phyloP scores from a whole-genome alignment of 1,139 yeast species.

The Yamadazyma diddensiae region DNA sequence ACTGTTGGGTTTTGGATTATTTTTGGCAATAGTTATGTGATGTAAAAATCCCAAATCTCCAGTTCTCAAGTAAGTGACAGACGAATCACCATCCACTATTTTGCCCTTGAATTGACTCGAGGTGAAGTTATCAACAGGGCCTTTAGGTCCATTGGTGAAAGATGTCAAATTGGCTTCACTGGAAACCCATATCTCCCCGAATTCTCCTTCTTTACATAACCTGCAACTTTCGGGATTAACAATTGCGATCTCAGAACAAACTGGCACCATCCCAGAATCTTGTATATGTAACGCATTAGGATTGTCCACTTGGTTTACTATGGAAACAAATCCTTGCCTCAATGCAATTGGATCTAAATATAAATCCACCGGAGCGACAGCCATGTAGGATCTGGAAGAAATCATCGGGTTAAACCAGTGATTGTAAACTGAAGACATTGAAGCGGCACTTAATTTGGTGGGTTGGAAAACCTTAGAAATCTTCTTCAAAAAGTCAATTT shows the following conservation, averaged over 20 bases:
- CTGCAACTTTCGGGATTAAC: slow-evolving; percentile 89
- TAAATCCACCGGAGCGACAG: slow-evolving; percentile 83
- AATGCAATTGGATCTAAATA: slow-evolving; percentile 86
- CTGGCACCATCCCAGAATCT: slow-evolving; percentile 96
- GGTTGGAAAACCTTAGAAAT: slow-evolving; percentile 63
- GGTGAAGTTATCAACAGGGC: slow-evolving; percentile 40
- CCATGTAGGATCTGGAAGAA: slow-evolving; percentile 81
- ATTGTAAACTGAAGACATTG: slow-evolving; percentile 75
- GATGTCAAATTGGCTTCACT: slow-evolving; percentile 77
- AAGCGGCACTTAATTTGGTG: slow-evolving; percentile 63
- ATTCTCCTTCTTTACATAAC: slow-evolving; percentile 87
- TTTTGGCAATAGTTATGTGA: slow-evolving; percentile 53
- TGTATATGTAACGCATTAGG: slow-evolving; percentile 75
- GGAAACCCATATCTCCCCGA: slow-evolving; percentile 96
- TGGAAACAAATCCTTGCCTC: slow-evolving; percentile 80
- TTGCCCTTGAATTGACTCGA: slow-evolving; percentile 51
- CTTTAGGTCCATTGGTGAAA: slow-evolving; percentile 57
- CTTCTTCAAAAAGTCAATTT: slow-evolving; percentile 54
- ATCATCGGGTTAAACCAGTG: slow-evolving; percentile 82
- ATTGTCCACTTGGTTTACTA: slow-evolving; percentile 70
- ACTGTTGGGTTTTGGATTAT: slow-evolving; percentile 16
- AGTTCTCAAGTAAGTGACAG: slow-evolving; percentile 71
- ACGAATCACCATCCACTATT: slow-evolving; percentile 60
- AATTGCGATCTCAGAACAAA: slow-evolving; percentile 88
- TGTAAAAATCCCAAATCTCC: slow-evolving; percentile 95